Evolutionary conservation across 805 yeast species (phyloP).

Genomic region (Candida orba): DNA sequence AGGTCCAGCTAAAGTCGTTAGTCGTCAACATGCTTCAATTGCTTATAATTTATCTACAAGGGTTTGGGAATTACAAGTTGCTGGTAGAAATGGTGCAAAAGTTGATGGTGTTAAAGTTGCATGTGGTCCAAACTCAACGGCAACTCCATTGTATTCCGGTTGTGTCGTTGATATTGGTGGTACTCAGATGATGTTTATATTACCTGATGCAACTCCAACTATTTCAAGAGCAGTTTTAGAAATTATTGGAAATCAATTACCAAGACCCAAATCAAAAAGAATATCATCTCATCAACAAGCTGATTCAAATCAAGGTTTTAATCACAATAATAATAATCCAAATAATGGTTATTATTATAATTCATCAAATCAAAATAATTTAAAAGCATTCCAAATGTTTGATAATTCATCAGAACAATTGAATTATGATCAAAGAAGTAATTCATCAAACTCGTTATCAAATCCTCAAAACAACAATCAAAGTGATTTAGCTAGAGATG

Average conservation of each 20-base stretch:
- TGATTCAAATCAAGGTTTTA: neutral
- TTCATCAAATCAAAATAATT: conserved; percentile 10
- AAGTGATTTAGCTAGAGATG: conserved; percentile 78
- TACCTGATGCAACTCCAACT: conserved; percentile 81
- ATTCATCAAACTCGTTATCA: neutral
- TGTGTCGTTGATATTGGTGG: conserved; percentile 92
- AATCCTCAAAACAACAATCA: conserved; percentile 8
- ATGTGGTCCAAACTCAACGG: conserved; percentile 37
- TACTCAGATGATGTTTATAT: conserved; percentile 96
- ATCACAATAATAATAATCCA: neutral
- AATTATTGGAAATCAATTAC: conserved; percentile 27
- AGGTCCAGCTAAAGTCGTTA: conserved; percentile 97
- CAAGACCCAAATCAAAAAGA: conserved; percentile 22
- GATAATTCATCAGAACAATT: conserved; percentile 26
- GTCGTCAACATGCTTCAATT: conserved; percentile 83
- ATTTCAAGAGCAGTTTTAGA: conserved; percentile 38
- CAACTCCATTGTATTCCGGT: conserved; percentile 71
- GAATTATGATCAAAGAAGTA: neutral
- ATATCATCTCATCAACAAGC: conserved; percentile 6
- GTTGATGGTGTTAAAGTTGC: conserved; percentile 56
- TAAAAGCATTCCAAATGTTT: conserved; percentile 50
- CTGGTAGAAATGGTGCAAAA: conserved; percentile 91
- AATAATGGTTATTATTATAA: conserved; percentile 8
- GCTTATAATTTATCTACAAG: conserved; percentile 67
- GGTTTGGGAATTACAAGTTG: conserved; percentile 77